Evolutionary conservation across 192 early-diverging fungal genomes (phyloP).

Genomic region (Linnemannia hyalina): DNA sequence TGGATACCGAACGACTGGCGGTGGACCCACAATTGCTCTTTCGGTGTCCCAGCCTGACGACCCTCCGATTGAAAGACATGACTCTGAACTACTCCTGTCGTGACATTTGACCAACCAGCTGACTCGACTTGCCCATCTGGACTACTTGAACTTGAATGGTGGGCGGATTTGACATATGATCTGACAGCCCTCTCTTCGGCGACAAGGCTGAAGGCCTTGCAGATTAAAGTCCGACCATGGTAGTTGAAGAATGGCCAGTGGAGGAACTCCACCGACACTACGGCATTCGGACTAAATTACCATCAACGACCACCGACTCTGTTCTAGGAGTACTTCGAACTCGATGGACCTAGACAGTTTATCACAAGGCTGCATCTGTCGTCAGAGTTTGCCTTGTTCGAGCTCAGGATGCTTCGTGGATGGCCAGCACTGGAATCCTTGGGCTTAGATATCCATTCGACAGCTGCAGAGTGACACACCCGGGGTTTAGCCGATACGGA

Average conservation of each 20-base stretch:
- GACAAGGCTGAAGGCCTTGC: neutral
- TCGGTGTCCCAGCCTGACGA: neutral
- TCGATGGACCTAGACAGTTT: neutral
- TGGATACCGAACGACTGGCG: neutral
- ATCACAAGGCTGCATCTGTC: neutral
- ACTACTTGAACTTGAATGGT: neutral
- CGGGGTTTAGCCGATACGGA: too few species aligned
- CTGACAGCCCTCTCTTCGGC: neutral
- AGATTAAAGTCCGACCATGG: neutral
- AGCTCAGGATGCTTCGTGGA: neutral
- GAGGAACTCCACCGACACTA: neutral
- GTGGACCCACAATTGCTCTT: neutral
- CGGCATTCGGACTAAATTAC: neutral
- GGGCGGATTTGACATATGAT: neutral
- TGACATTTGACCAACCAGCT: neutral
- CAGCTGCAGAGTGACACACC: too few species aligned
- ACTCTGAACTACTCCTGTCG: neutral
- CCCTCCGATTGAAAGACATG: neutral
- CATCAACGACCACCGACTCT: neutral
- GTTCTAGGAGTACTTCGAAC: neutral
- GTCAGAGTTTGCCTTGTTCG: neutral
- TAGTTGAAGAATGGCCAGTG: neutral
- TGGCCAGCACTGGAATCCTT: too few species aligned
- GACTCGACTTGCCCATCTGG: neutral
- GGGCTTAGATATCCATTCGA: too few species aligned